These are phyloP conservation scores for Pyrenophora tritici-repentis DNA, from an alignment of 2,329 filamentous ascomycete genomes.

Conservation along the genomic window DNA sequence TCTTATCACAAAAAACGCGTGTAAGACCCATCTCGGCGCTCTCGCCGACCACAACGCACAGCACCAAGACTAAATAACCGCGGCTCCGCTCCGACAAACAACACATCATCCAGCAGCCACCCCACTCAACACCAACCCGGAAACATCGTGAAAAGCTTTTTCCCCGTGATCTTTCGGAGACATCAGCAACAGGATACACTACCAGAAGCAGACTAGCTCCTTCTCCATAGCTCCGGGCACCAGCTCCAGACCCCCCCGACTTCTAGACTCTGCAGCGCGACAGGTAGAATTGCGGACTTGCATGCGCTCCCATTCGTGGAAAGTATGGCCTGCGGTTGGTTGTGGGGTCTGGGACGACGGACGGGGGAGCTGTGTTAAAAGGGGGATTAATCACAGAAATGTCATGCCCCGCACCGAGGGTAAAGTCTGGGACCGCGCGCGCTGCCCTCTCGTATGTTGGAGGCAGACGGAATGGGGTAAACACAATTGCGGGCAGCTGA, in stretches of 20 bases:
- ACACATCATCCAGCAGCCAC: background rate
- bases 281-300: constrained; percentile 12
- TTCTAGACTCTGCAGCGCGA: background rate
- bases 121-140: constrained; percentile 25
- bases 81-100: constrained; percentile 3
- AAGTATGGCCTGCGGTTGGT: constrained; percentile 8
- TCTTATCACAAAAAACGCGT: background rate
- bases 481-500: constrained; percentile 7
- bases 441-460: background rate
- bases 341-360: background rate
- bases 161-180: background rate
- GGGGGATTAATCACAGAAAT: constrained; percentile 2
- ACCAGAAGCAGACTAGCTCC: constrained; percentile 8
- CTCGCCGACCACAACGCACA: background rate
- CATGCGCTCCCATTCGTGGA: constrained; percentile 31
- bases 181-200: constrained; percentile 5
- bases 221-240: background rate
- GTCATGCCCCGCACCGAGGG: constrained; percentile 10
- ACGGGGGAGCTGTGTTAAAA: constrained; percentile 6
- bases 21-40: constrained; percentile 3
- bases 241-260: background rate
- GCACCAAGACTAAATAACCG: constrained; percentile 2
- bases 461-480: constrained; percentile 1
- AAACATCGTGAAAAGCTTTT: constrained; percentile 22
- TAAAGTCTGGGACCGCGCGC: constrained; percentile 3